Base-by-base conservation (phyloP, 768 basidiomycete species). In the Mrakia hoshinonis region DNA sequence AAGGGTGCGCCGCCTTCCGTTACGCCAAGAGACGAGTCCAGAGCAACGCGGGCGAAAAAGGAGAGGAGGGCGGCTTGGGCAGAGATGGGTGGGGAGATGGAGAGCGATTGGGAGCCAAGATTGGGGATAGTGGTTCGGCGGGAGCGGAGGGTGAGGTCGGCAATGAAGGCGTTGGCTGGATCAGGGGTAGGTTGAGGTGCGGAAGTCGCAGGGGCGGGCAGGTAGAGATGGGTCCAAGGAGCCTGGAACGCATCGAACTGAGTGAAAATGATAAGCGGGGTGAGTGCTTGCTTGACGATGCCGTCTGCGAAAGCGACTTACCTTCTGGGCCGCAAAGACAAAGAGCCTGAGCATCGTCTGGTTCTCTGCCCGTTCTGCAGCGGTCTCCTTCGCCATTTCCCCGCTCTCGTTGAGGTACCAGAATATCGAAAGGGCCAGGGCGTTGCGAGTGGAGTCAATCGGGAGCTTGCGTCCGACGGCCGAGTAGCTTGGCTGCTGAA, bases 301-400 rank as follows among this genome's bases (percentile, higher is more conserved):
- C 3, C 4, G 22, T 36, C 38, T 31, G 34, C 11, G 49, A 22
- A 38, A 13, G 0, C 36, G 26, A 77, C 77, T 26, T 39, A 81
- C 80, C 72, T 80, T 79, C 73, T 80, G 79, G 0, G 80, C 79
- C 0, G 81, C 81, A 60, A 82, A 82, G 24, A 81, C 81, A 67
- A 80, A 82, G 9, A 81, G 79, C 39, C 80, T 79, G 29, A 82
- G 75, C n/a, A 80, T 79, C 60, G 80, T 81, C 74, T 80, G 74
- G n/a, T 77, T 73, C 67, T 81, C 78, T 61, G 79, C 81, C 9
- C 76, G 73, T 49, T 80, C 79, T n/a, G 74, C 72, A 13, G 73
- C 48, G 5, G 74, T 76, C 58, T 79, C 78, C 46, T 76, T 76
- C 12, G 65, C 31, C 26, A 58, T 61, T 10, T 47, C 31, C 20